Evolutionary conservation across 768 basidiomycete species (phyloP).

Genomic region (Calocybe cyanea): DNA sequence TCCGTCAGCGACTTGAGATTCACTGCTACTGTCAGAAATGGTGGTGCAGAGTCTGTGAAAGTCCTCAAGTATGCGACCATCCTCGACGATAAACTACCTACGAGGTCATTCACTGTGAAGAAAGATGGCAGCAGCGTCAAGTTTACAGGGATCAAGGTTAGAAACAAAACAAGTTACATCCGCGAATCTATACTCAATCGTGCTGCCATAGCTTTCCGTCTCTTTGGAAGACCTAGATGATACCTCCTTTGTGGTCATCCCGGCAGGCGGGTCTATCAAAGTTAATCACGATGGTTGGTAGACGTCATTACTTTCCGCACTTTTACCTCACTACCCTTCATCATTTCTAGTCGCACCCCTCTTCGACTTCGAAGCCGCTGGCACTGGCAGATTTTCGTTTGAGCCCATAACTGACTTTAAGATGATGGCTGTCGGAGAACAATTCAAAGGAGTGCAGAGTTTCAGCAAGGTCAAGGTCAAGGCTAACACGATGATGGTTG

Average conservation of each 20-base stretch:
- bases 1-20: conserved; percentile 38
- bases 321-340: background rate
- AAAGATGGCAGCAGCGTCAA: conserved; percentile 33
- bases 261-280: conserved; percentile 35
- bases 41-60: conserved; percentile 34
- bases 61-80: conserved; percentile 45
- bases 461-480: conserved; percentile 25
- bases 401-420: conserved; percentile 36
- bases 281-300: conserved; percentile 35
- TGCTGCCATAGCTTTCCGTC: conserved; percentile 26
- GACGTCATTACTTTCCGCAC: background rate
- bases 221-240: conserved; percentile 35
- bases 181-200: background rate
- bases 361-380: conserved; percentile 38
- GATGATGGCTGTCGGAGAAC: conserved; percentile 20
- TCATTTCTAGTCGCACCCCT: conserved; percentile 35
- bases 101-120: conserved; percentile 39
- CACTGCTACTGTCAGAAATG: conserved; percentile 39
- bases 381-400: conserved; percentile 37
- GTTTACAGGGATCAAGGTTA: conserved; percentile 43
- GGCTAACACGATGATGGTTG: conserved; percentile 9
- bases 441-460: conserved; percentile 12
- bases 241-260: conserved; percentile 34
- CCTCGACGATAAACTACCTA: conserved; percentile 38
- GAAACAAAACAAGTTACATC: background rate